These are phyloP conservation scores for Globisporangium carolinianum DNA, from an alignment of 352 stramenopile genomes.

Conservation along the genomic window DNA sequence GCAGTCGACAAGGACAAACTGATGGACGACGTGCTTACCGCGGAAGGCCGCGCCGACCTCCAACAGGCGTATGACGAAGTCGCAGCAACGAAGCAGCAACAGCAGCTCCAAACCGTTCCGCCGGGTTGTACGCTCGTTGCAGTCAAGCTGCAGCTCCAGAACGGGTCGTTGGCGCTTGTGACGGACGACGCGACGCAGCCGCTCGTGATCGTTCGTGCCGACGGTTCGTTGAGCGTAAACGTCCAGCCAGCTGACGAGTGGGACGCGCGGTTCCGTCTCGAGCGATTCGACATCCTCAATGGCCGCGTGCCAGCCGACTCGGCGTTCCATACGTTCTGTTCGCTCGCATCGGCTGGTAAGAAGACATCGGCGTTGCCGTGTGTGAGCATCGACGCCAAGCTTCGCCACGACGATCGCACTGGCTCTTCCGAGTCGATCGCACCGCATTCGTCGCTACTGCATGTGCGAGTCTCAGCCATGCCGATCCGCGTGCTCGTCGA, in stretches of 20 bases:
- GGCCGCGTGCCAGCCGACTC: conserved; percentile 24
- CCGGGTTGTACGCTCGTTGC: conserved; percentile 63
- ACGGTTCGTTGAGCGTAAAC: conserved; percentile 49
- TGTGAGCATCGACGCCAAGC: conserved; percentile 38
- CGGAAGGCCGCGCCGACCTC: conserved; percentile 55
- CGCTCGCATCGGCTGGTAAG: conserved; percentile 25
- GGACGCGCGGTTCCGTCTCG: conserved; percentile 48
- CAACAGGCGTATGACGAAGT: conserved; percentile 73
- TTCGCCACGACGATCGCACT: conserved; percentile 8
- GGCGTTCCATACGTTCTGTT: conserved; percentile 59
- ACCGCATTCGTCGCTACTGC: conserved; percentile 8
- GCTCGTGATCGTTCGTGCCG: conserved; percentile 40
- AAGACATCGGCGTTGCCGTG: conserved; percentile 21
- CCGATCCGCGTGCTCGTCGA: conserved; percentile 71
- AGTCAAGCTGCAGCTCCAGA: conserved; percentile 52
- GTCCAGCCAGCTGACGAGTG: conserved; percentile 63
- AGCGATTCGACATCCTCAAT: conserved; percentile 69
- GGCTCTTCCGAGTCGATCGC: too few species aligned
- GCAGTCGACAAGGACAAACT: conserved; percentile 7
- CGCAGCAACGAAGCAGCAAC: conserved; percentile 37
- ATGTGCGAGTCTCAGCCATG: conserved; percentile 43
- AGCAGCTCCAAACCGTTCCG: conserved; percentile 32
- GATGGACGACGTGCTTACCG: conserved; percentile 44
- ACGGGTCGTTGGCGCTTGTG: conserved; percentile 47
- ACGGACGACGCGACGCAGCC: conserved; percentile 20